A percentile compares a stretch with the other conserved stretches of the same genome.
Conservation (phyloP, 768 basidiomycete genomes). For the Podaxis sp. region DNA sequence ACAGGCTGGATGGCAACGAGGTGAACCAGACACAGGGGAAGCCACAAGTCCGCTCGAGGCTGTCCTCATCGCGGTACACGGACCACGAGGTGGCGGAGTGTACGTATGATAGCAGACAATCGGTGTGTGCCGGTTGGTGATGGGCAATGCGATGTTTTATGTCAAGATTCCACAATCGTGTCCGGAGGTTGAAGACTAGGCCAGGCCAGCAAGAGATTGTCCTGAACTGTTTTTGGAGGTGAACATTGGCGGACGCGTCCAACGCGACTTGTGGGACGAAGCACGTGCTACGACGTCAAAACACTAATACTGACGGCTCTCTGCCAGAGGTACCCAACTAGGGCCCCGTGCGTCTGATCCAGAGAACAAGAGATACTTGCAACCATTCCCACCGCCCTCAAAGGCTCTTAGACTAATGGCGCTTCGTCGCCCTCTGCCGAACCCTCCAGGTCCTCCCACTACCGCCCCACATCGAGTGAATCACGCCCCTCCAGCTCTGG, state of each 20-base stretch:
- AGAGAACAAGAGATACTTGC: neutral
- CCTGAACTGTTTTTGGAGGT: neutral
- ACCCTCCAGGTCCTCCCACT: constrained; percentile 4
- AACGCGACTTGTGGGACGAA: constrained; percentile 2
- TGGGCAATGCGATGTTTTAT: constrained; percentile 5
- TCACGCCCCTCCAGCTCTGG: constrained; percentile 17
- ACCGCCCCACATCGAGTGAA: constrained; percentile 7
- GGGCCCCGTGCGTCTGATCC: constrained; percentile 2
- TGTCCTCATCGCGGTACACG: constrained; percentile 1
- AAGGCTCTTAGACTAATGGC: neutral
- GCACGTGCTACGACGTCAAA: constrained; percentile 14
- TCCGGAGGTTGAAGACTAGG: neutral
- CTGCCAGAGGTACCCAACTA: constrained; percentile 11
- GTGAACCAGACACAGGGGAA: constrained; percentile 4
- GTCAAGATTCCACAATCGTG: constrained; percentile 4
- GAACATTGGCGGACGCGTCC: neutral
- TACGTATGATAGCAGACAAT: constrained; percentile 11
- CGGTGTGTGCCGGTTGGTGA: neutral
- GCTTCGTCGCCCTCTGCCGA: constrained; percentile 12
- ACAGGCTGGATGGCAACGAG: constrained; percentile 1
- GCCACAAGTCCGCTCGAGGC: neutral
- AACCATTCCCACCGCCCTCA: neutral
- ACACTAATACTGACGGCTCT: neutral
- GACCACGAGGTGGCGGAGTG: constrained; percentile 9
- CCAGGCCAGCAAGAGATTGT: neutral